Percentiles rank a stretch among this genome's conserved stretches.
These are phyloP conservation scores for Suhomyces emberorum DNA, from an alignment of 805 yeast species.

Conservation along the genomic window DNA sequence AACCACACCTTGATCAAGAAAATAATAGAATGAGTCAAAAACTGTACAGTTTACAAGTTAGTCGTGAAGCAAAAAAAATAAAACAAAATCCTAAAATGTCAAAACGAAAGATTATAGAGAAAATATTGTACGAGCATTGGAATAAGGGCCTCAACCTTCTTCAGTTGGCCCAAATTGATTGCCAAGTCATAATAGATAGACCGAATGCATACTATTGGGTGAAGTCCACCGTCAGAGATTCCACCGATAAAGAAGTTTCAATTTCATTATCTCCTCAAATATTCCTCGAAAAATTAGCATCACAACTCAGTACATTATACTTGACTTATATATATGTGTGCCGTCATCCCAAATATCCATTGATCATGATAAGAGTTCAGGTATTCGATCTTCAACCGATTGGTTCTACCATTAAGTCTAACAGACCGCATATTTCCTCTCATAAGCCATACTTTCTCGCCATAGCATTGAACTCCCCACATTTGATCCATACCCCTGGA, in stretches of 20 bases:
- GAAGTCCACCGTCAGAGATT: slow-evolving; percentile 44
- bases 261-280: slow-evolving; percentile 47
- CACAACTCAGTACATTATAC: slow-evolving; percentile 49
- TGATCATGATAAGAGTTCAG: slow-evolving; percentile 62
- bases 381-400: slow-evolving; percentile 50
- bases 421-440: slow-evolving; percentile 45
- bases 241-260: slow-evolving; percentile 25
- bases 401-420: slow-evolving; percentile 10
- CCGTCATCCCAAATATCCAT: slow-evolving; percentile 59
- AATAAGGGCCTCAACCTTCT: slow-evolving; percentile 55
- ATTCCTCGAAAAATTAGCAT: slow-evolving; percentile 48
- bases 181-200: slow-evolving; percentile 59
- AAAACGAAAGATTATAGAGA: slow-evolving; percentile 39
- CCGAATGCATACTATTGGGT: slow-evolving; percentile 49
- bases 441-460: slow-evolving; percentile 64
- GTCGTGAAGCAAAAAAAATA: slow-evolving; percentile 12
- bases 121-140: slow-evolving; percentile 50
- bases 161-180: slow-evolving; percentile 70
- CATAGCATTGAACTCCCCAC: slow-evolving; percentile 64
- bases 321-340: slow-evolving; percentile 64
- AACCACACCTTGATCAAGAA: slow-evolving; percentile 15
- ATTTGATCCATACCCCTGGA: slow-evolving; percentile 55
- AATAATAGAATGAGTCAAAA: slow-evolving; percentile 16
- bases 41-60: slow-evolving; percentile 18
- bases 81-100: slow-evolving; percentile 15